phyloP scores from a whole-genome alignment of 176 grass and related monocot genomes.

The Pharus latifolius region DNA sequence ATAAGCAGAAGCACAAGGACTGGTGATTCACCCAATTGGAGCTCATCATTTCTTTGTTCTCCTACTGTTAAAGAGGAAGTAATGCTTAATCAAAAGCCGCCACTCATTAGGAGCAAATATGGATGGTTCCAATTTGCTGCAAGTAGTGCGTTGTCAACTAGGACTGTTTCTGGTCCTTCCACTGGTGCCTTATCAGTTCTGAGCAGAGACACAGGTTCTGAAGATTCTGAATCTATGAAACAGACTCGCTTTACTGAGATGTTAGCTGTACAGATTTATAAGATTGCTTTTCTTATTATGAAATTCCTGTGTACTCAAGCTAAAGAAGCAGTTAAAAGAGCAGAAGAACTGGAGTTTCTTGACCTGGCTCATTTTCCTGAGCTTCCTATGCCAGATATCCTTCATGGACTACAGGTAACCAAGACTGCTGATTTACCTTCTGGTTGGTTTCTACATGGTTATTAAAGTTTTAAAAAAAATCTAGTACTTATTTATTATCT shows the following conservation, averaged over 20 bases:
- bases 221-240: constrained; percentile 29
- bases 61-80: constrained; percentile 62
- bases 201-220: constrained; percentile 17
- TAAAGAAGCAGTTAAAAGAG: constrained; percentile 60
- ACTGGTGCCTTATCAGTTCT: constrained; percentile 17
- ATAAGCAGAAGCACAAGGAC: constrained; percentile 54
- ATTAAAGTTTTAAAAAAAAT: not conserved
- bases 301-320: constrained; percentile 83
- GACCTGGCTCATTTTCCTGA: constrained; percentile 83
- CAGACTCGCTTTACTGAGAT: constrained; percentile 63
- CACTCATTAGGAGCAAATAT: constrained; percentile 50
- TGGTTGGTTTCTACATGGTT: not conserved
- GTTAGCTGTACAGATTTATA: constrained; percentile 65
- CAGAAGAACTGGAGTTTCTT: constrained; percentile 76
- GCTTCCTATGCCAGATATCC: constrained; percentile 87
- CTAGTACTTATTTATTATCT: not conserved
- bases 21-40: constrained; percentile 26
- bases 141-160: constrained; percentile 4
- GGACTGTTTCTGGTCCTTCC: constrained; percentile 15
- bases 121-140: constrained; percentile 66
- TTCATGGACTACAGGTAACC: constrained; percentile 86
- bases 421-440: not conserved
- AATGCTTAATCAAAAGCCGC: constrained; percentile 36
- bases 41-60: constrained; percentile 34
- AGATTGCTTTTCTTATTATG: constrained; percentile 83